Percentiles rank a stretch among this genome's conserved stretches.
Conservation (phyloP, 768 basidiomycete genomes). For the Leccinum sublutescens region DNA sequence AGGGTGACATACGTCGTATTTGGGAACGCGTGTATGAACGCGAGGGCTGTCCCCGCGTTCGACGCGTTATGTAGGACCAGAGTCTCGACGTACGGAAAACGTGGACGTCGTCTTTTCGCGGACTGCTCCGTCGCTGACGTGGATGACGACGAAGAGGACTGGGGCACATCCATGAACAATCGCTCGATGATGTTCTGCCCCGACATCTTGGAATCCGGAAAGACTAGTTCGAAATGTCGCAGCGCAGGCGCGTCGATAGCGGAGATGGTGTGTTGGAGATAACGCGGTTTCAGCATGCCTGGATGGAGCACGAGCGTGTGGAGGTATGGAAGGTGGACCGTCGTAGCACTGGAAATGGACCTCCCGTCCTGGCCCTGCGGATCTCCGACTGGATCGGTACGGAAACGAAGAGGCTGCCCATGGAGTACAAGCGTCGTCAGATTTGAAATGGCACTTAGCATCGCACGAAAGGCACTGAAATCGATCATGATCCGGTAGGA, state of each 20-base stretch:
- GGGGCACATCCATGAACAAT: slow-evolving; percentile 18
- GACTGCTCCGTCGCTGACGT: neutral
- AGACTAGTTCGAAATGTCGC: slow-evolving; percentile 33
- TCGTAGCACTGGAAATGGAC: neutral
- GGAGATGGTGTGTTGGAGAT: slow-evolving; percentile 30
- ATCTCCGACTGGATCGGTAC: slow-evolving; percentile 10
- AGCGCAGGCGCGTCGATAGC: slow-evolving; percentile 28
- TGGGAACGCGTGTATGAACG: slow-evolving; percentile 31
- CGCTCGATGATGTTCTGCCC: slow-evolving; percentile 29
- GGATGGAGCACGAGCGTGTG: slow-evolving; percentile 32
- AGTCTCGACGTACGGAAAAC: slow-evolving; percentile 29
- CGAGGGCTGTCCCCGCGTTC: slow-evolving; percentile 20
- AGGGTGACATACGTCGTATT: slow-evolving; percentile 18
- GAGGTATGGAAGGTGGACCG: slow-evolving; percentile 25
- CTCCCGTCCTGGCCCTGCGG: slow-evolving; percentile 7
- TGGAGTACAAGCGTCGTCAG: slow-evolving; percentile 27
- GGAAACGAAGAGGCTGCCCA: slow-evolving; percentile 31
- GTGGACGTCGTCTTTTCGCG: slow-evolving; percentile 16
- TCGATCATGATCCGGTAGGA: slow-evolving; percentile 31
- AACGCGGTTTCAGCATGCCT: slow-evolving; percentile 31
- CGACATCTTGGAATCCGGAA: slow-evolving; percentile 29
- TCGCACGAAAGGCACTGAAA: slow-evolving; percentile 24
- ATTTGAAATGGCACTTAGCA: slow-evolving; percentile 23
- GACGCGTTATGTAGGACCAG: slow-evolving; percentile 28
- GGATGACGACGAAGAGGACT: neutral